phyloP scores from a whole-genome alignment of 2,329 filamentous ascomycete genomes.

The Fusarium sp. region DNA sequence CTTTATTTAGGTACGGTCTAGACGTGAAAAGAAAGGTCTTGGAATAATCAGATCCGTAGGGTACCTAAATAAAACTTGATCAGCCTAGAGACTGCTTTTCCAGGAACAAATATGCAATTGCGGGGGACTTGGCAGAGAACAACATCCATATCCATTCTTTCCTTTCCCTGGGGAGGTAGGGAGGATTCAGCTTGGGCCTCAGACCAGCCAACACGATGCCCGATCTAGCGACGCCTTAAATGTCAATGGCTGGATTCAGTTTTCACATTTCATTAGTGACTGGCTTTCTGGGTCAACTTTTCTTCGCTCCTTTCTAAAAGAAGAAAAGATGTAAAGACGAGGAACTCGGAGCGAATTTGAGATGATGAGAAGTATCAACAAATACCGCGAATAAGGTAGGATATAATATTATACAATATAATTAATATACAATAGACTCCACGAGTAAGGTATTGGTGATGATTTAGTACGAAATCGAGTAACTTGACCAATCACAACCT shows the following conservation, averaged over 20 bases:
- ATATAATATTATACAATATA: no score
- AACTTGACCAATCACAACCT: slow-evolving; percentile 20
- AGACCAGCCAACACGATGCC: slow-evolving; percentile 32
- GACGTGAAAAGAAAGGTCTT: background rate
- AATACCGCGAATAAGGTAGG: no score
- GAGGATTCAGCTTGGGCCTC: slow-evolving; percentile 23
- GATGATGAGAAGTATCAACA: background rate
- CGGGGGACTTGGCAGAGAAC: background rate
- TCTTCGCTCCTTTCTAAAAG: background rate
- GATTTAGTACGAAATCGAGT: background rate
- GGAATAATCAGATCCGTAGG: background rate
- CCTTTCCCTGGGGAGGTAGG: background rate
- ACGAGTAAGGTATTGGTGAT: background rate
- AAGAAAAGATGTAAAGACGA: slow-evolving; percentile 3
- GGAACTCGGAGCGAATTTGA: slow-evolving; percentile 8
- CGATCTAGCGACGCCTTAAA: slow-evolving; percentile 26
- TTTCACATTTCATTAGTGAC: slow-evolving; percentile 2
- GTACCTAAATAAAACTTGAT: background rate
- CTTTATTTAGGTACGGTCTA: slow-evolving; percentile 13
- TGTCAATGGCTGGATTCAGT: slow-evolving; percentile 12
- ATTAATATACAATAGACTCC: no score
- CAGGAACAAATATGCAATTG: background rate
- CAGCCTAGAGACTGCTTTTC: background rate
- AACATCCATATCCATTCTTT: background rate
- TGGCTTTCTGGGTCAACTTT: background rate